Percentiles rank a stretch among this genome's conserved stretches.
phyloP scores from a whole-genome alignment of 1,139 yeast species.

The Nakaseomyces delphensis region DNA sequence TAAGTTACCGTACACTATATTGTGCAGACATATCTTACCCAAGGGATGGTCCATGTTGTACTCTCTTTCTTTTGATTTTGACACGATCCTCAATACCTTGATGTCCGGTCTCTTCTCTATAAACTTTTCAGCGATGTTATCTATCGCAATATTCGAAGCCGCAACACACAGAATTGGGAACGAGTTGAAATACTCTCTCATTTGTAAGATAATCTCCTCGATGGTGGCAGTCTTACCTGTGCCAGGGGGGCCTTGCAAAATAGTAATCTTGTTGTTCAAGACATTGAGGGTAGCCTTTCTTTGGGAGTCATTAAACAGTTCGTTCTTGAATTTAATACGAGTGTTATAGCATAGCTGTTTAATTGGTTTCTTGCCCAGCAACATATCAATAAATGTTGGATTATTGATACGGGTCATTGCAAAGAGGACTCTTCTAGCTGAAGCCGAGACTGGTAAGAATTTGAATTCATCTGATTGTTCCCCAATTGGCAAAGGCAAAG shows the following conservation, averaged over 20 bases:
- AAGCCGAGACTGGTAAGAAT: slow-evolving; percentile 54
- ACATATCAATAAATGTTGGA: slow-evolving; percentile 48
- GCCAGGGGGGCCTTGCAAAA: slow-evolving; percentile 62
- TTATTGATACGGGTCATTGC: slow-evolving; percentile 57
- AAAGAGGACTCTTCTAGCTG: slow-evolving; percentile 51
- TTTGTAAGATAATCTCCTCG: slow-evolving; percentile 56
- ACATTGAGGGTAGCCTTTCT: slow-evolving; percentile 61
- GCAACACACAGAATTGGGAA: slow-evolving; percentile 67
- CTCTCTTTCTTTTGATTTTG: slow-evolving; percentile 53
- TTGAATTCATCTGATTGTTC: slow-evolving; percentile 33
- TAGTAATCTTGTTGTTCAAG: slow-evolving; percentile 55
- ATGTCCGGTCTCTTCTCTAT: slow-evolving; percentile 40
- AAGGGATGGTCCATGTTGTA: slow-evolving; percentile 49
- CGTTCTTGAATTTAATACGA: slow-evolving; percentile 42
- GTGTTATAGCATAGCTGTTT: slow-evolving; percentile 51
- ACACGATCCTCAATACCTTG: slow-evolving; percentile 48
- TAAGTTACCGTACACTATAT: slow-evolving; percentile 45
- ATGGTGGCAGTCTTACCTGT: slow-evolving; percentile 62
- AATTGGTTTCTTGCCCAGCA: slow-evolving; percentile 53
- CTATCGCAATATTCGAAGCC: slow-evolving; percentile 68
- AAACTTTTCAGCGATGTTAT: slow-evolving; percentile 65
- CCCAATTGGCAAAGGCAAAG: slow-evolving; percentile 40
- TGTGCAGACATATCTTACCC: slow-evolving; percentile 54
- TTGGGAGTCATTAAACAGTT: slow-evolving; percentile 53
- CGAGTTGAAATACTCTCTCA: slow-evolving; percentile 46